phyloP scores from a whole-genome alignment of 805 yeast species.

The Debaryomyces prosopidis region DNA sequence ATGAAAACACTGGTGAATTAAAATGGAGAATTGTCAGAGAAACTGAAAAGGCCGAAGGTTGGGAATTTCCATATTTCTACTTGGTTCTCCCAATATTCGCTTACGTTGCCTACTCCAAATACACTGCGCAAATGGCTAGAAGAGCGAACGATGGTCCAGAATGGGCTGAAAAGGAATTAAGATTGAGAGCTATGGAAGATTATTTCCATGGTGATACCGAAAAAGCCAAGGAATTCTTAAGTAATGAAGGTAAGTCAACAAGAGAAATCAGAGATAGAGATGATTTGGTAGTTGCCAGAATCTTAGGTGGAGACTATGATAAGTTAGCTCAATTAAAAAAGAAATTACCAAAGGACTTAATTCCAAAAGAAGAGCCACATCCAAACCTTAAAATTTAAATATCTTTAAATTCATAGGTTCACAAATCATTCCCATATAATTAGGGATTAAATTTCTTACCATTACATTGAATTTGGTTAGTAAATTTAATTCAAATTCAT shows the following conservation, averaged over 20 bases:
- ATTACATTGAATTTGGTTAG: not conserved
- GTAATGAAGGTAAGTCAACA: conserved; percentile 50
- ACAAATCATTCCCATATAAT: not conserved
- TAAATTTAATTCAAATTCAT: not conserved
- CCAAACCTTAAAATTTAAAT: conserved; percentile 34
- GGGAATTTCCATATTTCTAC: conserved; percentile 77
- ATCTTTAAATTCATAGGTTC: not conserved
- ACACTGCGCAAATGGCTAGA: conserved; percentile 42
- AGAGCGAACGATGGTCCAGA: conserved; percentile 50
- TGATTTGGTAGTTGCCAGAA: conserved; percentile 76
- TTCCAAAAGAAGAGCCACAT: conserved; percentile 35
- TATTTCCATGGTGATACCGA: conserved; percentile 53
- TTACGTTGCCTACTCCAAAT: conserved; percentile 51
- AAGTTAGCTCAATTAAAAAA: conserved; percentile 58
- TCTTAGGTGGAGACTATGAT: conserved; percentile 83
- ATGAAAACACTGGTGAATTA: conserved; percentile 73
- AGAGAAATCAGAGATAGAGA: conserved; percentile 68
- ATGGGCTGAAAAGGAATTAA: conserved; percentile 84
- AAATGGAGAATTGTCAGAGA: conserved; percentile 80
- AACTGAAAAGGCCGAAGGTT: conserved; percentile 73
- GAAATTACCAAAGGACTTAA: conserved; percentile 41
- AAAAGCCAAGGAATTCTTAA: conserved; percentile 54
- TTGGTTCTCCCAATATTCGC: conserved; percentile 71
- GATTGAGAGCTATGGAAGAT: conserved; percentile 71
- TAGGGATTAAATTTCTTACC: not conserved